Base-by-base conservation (phyloP, 768 basidiomycete genomes). In the Boletales sp. region DNA sequence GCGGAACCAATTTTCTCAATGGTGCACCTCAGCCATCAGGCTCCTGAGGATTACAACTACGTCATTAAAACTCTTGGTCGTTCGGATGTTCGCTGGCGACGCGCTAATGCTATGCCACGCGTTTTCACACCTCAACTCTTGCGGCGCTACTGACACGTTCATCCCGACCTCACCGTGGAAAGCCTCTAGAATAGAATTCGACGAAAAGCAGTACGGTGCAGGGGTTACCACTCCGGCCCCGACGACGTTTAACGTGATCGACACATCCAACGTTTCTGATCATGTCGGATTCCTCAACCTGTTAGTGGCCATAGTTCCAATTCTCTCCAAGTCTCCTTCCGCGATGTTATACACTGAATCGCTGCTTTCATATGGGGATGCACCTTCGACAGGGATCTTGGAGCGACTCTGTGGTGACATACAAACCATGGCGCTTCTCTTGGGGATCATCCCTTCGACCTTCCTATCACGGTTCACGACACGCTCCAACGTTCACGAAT, bases 201-300 rank as follows among this genome's bases (percentile, higher is more conserved):
- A 66, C 1, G 54, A 50, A 17, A 41, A 18, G 2, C 51, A 59
- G n/a, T 68, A 69, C 33, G 54, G 55, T 15, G 18, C 49, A 37
- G 39, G 21, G 2, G 46, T 49, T 17, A n/a, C 44, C 14, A 38
- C 46, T 28, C 57, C 55, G 0, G 69, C 69, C 8, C 67, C 67
- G 10, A 57, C 58, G 8, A 49, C 25, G 14, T 70, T 68, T 49
- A 61, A 70, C 21, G 65, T 70, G 36, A 69, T 68, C 34, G 57
- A 68, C 38, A 67, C 67, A 12, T 68, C 69, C 31, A 70, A 69
- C 28, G 10, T 69, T 17, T 56, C 57, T 30, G 67, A 69, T 42
- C 55, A 70, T 35, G 44, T 65, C 5, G 69, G 67, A 5, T 50
- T 68, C 21, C 37, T 69, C 28, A 68, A 68, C 35, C 32, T 68